Conservation (phyloP, 2,329 filamentous ascomycete genomes). For the Chlorencoelia australis region DNA sequence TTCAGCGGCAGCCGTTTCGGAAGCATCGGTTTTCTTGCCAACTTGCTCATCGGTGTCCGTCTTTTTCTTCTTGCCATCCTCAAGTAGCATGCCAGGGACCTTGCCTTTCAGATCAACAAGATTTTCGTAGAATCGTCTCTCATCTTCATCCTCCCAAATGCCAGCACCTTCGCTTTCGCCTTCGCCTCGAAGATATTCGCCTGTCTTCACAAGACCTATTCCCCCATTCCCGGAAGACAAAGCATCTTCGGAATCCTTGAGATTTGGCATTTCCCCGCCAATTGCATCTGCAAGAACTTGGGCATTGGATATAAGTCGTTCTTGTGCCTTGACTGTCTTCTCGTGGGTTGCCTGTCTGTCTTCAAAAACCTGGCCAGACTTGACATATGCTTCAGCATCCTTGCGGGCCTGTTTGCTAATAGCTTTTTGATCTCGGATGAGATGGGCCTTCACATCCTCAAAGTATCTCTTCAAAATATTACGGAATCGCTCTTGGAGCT, state of each 20-base stretch:
- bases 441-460: constrained; percentile 81
- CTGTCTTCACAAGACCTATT: constrained; percentile 88
- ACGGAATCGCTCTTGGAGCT: constrained; percentile 75
- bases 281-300: constrained; percentile 85
- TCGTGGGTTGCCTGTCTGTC: constrained; percentile 94
- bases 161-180: constrained; percentile 83
- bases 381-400: constrained; percentile 96
- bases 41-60: constrained; percentile 69
- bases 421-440: constrained; percentile 84
- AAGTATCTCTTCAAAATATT: constrained; percentile 83
- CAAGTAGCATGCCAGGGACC: constrained; percentile 84
- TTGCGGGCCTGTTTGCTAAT: constrained; percentile 79
- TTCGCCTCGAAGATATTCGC: constrained; percentile 84
- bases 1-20: constrained; percentile 34
- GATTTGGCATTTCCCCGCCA: constrained; percentile 84
- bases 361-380: constrained; percentile 96
- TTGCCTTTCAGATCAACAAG: constrained; percentile 91
- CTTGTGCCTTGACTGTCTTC: constrained; percentile 83
- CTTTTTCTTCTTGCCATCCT: constrained; percentile 94
- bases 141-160: constrained; percentile 98
- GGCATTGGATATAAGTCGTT: constrained; percentile 80
- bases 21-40: constrained; percentile 60
- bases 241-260: constrained; percentile 71
- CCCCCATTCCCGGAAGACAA: constrained; percentile 58
- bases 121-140: constrained; percentile 96